Percentiles rank a stretch among this genome's conserved stretches.
phyloP scores from a whole-genome alignment of 352 stramenopile genomes.

The Thalassiosira sp. region DNA sequence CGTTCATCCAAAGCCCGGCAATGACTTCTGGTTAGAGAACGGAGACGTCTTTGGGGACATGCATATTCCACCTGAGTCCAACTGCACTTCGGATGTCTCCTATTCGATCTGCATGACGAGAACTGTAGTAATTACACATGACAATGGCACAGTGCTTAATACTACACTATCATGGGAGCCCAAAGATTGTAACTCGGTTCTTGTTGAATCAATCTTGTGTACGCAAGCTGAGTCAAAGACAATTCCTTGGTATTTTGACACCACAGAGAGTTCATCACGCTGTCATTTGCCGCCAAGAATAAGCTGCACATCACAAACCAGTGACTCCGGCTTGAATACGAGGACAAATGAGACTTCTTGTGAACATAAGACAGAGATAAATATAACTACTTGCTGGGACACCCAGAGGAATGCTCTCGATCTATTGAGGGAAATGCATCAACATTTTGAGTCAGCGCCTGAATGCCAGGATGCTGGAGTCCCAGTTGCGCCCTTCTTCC shows the following conservation, averaged over 20 bases:
- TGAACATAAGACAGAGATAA: not conserved
- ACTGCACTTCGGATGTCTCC: not conserved
- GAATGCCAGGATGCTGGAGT: not conserved
- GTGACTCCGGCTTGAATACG: not conserved
- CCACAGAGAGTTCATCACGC: not conserved
- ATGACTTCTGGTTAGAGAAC: not conserved
- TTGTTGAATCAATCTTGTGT: conserved; percentile 1
- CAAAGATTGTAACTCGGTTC: not conserved
- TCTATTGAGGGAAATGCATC: conserved; percentile 5
- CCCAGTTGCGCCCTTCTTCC: not conserved
- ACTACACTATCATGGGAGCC: not conserved
- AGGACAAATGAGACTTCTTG: not conserved
- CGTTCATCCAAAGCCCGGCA: not conserved
- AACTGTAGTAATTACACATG: not conserved
- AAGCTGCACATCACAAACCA: not conserved
- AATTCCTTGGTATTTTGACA: conserved; percentile 4
- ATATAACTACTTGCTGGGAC: not conserved
- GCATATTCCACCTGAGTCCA: not conserved
- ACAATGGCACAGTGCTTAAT: not conserved
- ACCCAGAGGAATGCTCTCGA: conserved; percentile 6
- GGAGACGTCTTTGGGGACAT: not conserved
- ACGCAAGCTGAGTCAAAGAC: not conserved
- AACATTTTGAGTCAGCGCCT: conserved; percentile 11
- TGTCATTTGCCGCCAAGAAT: not conserved
- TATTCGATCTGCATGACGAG: not conserved